Base-by-base conservation (phyloP, 495 filamentous ascomycete genomes). In the Opeltia flavorubescens region DNA sequence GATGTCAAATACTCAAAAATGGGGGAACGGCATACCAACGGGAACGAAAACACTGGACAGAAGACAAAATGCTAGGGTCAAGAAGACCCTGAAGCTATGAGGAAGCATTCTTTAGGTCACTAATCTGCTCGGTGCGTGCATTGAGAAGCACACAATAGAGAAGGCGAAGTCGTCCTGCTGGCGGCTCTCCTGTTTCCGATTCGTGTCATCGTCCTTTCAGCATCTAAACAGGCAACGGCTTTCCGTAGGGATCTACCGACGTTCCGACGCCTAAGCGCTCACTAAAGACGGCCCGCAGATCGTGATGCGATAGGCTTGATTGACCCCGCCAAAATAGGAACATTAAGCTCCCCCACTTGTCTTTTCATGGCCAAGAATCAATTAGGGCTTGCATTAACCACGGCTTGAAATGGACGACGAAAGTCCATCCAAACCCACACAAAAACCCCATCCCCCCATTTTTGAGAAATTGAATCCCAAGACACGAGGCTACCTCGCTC, bases 401-500 rank as follows among this genome's bases (percentile, higher is more conserved):
- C 6, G 38, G 17, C 38, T 25, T 21, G 38, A 25, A 41, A 41
- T 41, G 38, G 38, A 41, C 20, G 21, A 20, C 36, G 15, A 41
- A 20, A 25, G 20, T 25, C 25, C 38, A 41, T 23, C 18, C 38
- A 38, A 38, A 9, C 15, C 34, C 34, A 38, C 34, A 38, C 29
- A 17, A 20, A 20, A 46, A 17, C 29, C 43, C 33, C 23, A 41
- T 52, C 65, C 63, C 47, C 61, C 62, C 49, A 65, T 69, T 49
- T 68, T 59, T 61, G 62, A 66, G 50, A 56, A 65, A 44, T 57
- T 72, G 55, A 63, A 62, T 57, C 60, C 66, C 43, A 71, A 70
- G 59, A 72, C 68, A 46, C 58, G 65, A 65, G 62, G 53, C 31
- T 52, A 60, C 40, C 59, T 71, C 41, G 59, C 50, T 50, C 55